Conservation (phyloP, 805 yeast species). For the Teunomyces atbi region DNA sequence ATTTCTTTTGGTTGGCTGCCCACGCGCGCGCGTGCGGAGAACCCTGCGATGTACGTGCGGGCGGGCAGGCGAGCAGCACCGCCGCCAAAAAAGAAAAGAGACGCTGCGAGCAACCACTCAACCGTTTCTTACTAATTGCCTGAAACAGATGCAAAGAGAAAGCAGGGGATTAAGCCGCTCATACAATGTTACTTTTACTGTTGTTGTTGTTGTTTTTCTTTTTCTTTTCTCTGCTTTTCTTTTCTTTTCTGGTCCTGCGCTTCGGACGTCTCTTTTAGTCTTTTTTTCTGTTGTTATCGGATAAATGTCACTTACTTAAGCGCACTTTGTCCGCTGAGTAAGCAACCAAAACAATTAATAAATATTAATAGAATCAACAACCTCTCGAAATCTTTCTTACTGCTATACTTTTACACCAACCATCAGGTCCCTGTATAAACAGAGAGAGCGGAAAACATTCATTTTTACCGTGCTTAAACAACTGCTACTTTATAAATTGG, state of each 20-base stretch:
- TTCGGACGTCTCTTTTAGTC: too few species aligned
- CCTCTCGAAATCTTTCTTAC: neutral
- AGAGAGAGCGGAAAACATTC: too few species aligned
- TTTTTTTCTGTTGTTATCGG: neutral
- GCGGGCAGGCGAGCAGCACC: neutral
- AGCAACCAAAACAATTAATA: conserved; percentile 1
- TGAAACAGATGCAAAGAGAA: too few species aligned
- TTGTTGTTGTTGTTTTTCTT: too few species aligned
- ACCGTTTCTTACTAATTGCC: too few species aligned
- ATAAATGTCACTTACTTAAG: conserved; percentile 3
- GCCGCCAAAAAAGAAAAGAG: neutral
- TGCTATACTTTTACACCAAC: neutral
- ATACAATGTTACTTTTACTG: too few species aligned
- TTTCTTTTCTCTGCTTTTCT: too few species aligned
- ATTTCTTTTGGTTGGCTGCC: neutral
- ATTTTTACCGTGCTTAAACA: too few species aligned
- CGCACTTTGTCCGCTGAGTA: neutral
- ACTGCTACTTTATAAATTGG: too few species aligned
- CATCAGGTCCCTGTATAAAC: neutral
- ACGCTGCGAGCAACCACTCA: too few species aligned
- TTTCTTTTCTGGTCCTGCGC: too few species aligned
- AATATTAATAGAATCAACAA: conserved; percentile 3
- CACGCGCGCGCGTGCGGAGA: conserved; percentile 1
- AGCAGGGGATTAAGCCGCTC: too few species aligned
- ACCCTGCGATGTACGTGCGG: neutral